A percentile compares a stretch with the other conserved stretches of the same genome.
Conservation (phyloP, 192 early-diverging fungal genomes). For the Thoreauomyces humboldtii region DNA sequence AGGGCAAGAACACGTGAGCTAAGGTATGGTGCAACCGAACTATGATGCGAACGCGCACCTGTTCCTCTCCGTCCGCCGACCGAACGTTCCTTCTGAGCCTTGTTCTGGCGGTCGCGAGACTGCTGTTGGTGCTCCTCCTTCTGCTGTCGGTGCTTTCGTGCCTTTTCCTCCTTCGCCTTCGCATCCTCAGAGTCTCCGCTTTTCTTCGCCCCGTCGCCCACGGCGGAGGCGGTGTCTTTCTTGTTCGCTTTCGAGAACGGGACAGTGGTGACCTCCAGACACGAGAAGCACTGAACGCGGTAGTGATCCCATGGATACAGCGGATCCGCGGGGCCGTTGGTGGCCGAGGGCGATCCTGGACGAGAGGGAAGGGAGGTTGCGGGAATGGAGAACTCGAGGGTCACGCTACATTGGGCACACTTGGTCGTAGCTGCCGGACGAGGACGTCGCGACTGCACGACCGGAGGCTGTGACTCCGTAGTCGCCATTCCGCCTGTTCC, state of each 20-base stretch:
- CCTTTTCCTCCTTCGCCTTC: neutral
- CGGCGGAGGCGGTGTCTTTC: neutral
- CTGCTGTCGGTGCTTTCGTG: conserved; percentile 1
- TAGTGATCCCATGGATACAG: conserved; percentile 21
- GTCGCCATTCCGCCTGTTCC: too few species aligned
- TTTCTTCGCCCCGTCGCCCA: neutral
- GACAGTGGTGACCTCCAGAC: conserved; percentile 19
- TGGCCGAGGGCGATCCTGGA: neutral
- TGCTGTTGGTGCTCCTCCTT: conserved; percentile 5
- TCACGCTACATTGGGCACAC: conserved; percentile 20
- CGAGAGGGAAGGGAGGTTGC: neutral
- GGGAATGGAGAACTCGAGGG: conserved; percentile 31
- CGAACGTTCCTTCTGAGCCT: neutral
- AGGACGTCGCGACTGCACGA: conserved; percentile 30
- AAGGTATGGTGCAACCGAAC: too few species aligned
- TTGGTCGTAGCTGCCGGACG: conserved; percentile 21
- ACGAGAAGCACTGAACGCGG: conserved; percentile 32
- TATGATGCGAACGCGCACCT: neutral
- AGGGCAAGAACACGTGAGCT: neutral
- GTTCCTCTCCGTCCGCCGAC: conserved; percentile 17
- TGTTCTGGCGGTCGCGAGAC: too few species aligned
- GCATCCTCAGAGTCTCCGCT: neutral
- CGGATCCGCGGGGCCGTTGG: neutral
- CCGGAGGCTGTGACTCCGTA: conserved; percentile 10
- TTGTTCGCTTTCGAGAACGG: neutral